Evolutionary conservation across 192 early-diverging fungal species (phyloP).

Genomic region (Coemansia sp.): DNA sequence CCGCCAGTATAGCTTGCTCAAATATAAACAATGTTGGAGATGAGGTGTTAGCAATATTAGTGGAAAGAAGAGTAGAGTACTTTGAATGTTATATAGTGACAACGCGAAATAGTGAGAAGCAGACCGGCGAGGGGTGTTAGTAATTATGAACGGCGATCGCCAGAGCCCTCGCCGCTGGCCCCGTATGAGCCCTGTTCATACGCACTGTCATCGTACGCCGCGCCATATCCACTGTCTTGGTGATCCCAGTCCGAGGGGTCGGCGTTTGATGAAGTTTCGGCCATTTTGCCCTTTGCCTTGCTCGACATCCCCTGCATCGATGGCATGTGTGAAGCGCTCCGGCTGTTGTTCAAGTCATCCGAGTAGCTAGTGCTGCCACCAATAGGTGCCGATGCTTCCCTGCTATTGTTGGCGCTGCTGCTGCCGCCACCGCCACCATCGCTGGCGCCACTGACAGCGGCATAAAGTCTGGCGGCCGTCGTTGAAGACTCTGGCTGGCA

Average conservation of each 20-base stretch:
- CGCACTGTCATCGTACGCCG: conserved; percentile 6
- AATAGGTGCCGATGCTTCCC: not conserved
- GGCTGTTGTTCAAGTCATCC: not conserved
- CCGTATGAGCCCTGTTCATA: conserved; percentile 2
- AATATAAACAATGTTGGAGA: not conserved
- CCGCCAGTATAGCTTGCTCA: not conserved
- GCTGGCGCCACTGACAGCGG: not conserved
- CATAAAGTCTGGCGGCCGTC: conserved; percentile 14
- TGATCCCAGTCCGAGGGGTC: conserved; percentile 1
- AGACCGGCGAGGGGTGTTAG: not conserved
- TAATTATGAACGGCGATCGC: not conserved
- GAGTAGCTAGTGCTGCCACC: conserved; percentile 2
- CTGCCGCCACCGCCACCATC: conserved; percentile 6
- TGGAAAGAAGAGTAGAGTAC: not conserved
- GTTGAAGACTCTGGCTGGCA: conserved; percentile 27
- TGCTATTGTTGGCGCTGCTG: conserved; percentile 3
- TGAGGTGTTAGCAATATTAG: conserved; percentile 1
- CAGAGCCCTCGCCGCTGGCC: conserved; percentile 17
- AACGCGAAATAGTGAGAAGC: not conserved
- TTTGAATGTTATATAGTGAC: not conserved
- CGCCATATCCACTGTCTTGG: conserved; percentile 1
- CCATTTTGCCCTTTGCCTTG: conserved; percentile 51
- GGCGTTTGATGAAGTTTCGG: conserved; percentile 10
- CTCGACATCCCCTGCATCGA: conserved; percentile 28
- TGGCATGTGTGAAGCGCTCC: not conserved